Conservation (phyloP, 768 basidiomycete species). For the Mycena latifolia region DNA sequence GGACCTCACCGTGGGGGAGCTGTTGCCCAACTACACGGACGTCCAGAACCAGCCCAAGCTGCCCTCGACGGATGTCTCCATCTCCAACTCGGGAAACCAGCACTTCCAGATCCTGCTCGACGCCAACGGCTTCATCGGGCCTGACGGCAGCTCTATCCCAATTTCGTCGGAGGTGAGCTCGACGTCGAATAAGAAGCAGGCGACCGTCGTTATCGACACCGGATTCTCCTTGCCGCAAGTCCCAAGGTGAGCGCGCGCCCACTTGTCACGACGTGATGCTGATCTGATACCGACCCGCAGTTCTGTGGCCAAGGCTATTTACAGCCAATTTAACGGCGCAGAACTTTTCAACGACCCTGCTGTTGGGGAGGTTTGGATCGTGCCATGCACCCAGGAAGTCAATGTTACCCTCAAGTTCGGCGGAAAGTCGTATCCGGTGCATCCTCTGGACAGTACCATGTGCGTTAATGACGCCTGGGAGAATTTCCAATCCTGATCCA, state of each 20-base stretch:
- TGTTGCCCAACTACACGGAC: constrained; percentile 71
- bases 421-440: constrained; percentile 75
- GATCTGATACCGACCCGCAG: constrained; percentile 65
- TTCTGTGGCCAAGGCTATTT: constrained; percentile 82
- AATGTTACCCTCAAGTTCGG: constrained; percentile 81
- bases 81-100: constrained; percentile 60
- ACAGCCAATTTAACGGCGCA: constrained; percentile 82
- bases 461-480: constrained; percentile 55
- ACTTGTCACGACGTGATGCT: neutral
- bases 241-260: constrained; percentile 15
- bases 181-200: constrained; percentile 61
- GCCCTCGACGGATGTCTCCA: constrained; percentile 68
- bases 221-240: constrained; percentile 67
- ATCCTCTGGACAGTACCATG: constrained; percentile 78
- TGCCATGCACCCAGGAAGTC: constrained; percentile 81
- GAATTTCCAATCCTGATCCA: constrained; percentile 23
- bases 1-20: constrained; percentile 77
- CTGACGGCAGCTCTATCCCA: constrained; percentile 74
- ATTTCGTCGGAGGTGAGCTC: constrained; percentile 77
- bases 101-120: constrained; percentile 87
- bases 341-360: constrained; percentile 60
- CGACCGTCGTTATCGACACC: constrained; percentile 77
- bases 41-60: constrained; percentile 74
- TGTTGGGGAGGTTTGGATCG: constrained; percentile 69
- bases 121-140: constrained; percentile 77